A percentile compares a stretch with the other conserved stretches of the same genome.
These are phyloP conservation scores for Hypoxylon perforatum DNA, from an alignment of 495 filamentous ascomycete genomes.

Conservation along the genomic window DNA sequence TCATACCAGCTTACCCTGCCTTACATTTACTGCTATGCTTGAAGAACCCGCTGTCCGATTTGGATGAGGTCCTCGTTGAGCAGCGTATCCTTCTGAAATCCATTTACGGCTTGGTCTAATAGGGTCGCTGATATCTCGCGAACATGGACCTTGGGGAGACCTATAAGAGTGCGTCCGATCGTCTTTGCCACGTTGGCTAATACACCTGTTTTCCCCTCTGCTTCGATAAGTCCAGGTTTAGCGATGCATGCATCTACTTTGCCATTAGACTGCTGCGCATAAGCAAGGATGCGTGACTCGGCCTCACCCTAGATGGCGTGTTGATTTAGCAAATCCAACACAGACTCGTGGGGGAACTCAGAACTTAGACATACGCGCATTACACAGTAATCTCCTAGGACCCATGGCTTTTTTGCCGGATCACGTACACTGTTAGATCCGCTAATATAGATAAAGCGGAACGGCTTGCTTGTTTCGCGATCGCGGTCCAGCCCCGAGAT, in stretches of 20 bases:
- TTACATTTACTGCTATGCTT: conserved; percentile 12
- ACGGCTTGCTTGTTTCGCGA: conserved; percentile 35
- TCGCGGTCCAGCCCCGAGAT: conserved; percentile 42
- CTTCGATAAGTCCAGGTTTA: conserved; percentile 55
- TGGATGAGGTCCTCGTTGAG: conserved; percentile 56
- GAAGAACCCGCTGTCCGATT: conserved; percentile 47
- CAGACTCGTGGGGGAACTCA: too few species aligned
- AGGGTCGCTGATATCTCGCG: conserved; percentile 57
- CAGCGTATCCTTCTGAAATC: conserved; percentile 60
- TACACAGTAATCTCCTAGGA: conserved; percentile 48
- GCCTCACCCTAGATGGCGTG: conserved; percentile 61
- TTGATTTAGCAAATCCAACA: too few species aligned
- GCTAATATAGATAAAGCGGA: conserved; percentile 62
- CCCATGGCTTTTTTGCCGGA: conserved; percentile 16
- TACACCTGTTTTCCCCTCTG: conserved; percentile 13
- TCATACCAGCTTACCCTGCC: too few species aligned
- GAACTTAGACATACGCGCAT: conserved; percentile 49
- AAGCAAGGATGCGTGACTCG: conserved; percentile 55
- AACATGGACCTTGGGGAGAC: conserved; percentile 51
- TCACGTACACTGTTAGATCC: conserved; percentile 25
- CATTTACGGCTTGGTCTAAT: conserved; percentile 55
- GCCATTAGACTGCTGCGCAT: conserved; percentile 40
- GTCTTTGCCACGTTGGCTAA: too few species aligned
- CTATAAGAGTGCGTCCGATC: conserved; percentile 10
- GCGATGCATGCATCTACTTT: conserved; percentile 52